Base-by-base conservation (phyloP, 2,329 filamentous ascomycete species). In the Pseudogymnoascus sp. region DNA sequence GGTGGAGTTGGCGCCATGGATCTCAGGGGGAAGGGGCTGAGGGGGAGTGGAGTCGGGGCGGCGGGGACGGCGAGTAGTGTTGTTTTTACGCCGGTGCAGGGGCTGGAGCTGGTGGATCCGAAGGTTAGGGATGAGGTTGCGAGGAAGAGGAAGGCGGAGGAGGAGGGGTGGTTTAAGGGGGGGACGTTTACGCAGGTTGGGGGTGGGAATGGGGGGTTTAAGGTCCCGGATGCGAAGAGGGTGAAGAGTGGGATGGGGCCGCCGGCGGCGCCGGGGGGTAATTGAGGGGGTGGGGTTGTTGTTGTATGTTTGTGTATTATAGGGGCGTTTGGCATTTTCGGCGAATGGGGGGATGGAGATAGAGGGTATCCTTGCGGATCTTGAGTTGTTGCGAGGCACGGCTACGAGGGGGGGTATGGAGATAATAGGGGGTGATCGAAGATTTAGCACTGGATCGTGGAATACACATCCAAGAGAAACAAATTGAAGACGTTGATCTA, bases 141-240 rank as follows among this genome's bases (percentile, higher is more conserved):
- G 73, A 84, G 92, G 71, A 98, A 98, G 80, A 82, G 92, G 68
- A 96, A 96, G 75, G 93, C 92, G 0, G 95, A 98, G 68, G 92
- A 96, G 74, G 93, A 98, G 74, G 83, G 92, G 39, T 99, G 92
- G 89, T 99, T 99, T 80, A 96, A 95, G 77, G 90, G 92, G 57
- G 95, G 95, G n/a, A 93, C 91, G 0, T 99, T 99, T 73, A 97
- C 95, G 7, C 93, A 97, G 75, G 84, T 96, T 64, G 86, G 86
- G 8, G 79, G 79, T 13, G 85, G 81, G 10, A 82, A 82, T 54
- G 85, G 81, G n/a, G 88, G 85, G 0, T 96, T 97, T 82, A 96
- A 93, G 76, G 89, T 96, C 41, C 92, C 93, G 14, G 83, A 82
- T 2, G 67, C 68, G 68, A 97, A 97, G 80, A 92, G 86, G 76